Evolutionary conservation across 2,329 filamentous ascomycete genomes (phyloP), one percentile per base, ranked within the genome.

Genomic region (Xylariaceae sp.): DNA sequence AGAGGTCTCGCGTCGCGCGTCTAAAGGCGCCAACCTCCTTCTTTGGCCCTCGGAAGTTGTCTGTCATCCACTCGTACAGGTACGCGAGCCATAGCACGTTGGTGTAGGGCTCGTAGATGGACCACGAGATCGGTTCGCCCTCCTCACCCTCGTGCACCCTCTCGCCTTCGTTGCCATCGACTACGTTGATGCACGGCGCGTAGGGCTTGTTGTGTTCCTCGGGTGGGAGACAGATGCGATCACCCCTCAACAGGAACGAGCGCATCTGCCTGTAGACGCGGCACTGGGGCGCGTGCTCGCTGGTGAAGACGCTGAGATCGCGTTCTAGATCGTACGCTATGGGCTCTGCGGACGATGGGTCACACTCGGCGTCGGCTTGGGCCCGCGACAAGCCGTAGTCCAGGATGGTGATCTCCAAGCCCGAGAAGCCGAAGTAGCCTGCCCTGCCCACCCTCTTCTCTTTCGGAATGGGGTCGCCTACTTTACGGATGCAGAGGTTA

Each of bases 41-140:
- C 48, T 64, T 67, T 7, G 65, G 61, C 4, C 74, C 74, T 9
- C 50, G 45, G 47, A 75, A 79, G 43, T 70, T 63, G n/a, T 37
- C 34, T 11, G 39, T 16, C 40, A 79, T 57, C 55, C 78, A 79
- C 24, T 66, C 61, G 50, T 79, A 79, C 4, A 80, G 61, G 46
- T 81, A 82, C 3, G 75, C 73, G 29, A 83, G 65, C 78, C 78
- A 83, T 13, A 83, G 61, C 2, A 81, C 75, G 46, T 83, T 83
- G 4, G 74, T 80, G 55, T 81, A 82, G 1, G 78, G 76, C 18
- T 67, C 67, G 47, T 74, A 71, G 1, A 60, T 65, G 4, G 64
- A 57, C 78, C 78, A 83, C 2, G 66, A 69, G 9, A 79, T 63
- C 3, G 70, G 58, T 1, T n/a, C n/a, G n/a, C n/a, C n/a, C n/a